Evolutionary conservation across 345 rosid species (phyloP).

Genomic region (Arabis hirsuta): DNA sequence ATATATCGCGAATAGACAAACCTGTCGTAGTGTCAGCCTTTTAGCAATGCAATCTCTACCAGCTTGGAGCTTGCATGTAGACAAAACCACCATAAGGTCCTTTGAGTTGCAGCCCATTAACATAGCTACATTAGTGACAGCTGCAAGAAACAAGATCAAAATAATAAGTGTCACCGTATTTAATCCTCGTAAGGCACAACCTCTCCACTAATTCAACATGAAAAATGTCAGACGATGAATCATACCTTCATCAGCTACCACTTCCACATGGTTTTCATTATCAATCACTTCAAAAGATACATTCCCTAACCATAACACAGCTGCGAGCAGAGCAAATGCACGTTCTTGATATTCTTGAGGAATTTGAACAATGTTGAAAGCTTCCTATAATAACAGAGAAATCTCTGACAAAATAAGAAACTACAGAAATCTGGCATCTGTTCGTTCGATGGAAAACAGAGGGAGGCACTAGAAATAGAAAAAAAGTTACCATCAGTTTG

Average conservation of each 20-base stretch:
- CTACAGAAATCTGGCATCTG: neutral
- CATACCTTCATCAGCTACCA: constrained; percentile 78
- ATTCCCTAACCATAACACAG: constrained; percentile 90
- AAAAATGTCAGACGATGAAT: neutral
- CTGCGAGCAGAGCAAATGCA: constrained; percentile 75
- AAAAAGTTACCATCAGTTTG: constrained; percentile 62
- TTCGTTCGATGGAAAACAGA: neutral
- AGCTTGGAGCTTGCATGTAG: constrained; percentile 67
- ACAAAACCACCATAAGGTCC: constrained; percentile 66
- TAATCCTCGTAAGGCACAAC: neutral
- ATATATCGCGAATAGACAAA: constrained; percentile 26
- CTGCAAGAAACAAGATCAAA: constrained; percentile 50
- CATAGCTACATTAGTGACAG: constrained; percentile 66
- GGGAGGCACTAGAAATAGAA: neutral
- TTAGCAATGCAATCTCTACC: constrained; percentile 74
- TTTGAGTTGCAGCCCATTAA: constrained; percentile 66
- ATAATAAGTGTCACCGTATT: neutral
- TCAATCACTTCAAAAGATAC: constrained; percentile 68
- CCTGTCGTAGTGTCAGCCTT: constrained; percentile 82
- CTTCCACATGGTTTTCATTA: constrained; percentile 82
- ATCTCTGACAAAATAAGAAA: constrained; percentile 7
- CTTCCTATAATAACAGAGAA: constrained; percentile 54
- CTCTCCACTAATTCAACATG: constrained; percentile 12
- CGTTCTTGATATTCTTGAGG: constrained; percentile 73
- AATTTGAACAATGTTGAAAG: constrained; percentile 69